Conservation (phyloP, 768 basidiomycete species). For the Phanerochaete sordida region DNA sequence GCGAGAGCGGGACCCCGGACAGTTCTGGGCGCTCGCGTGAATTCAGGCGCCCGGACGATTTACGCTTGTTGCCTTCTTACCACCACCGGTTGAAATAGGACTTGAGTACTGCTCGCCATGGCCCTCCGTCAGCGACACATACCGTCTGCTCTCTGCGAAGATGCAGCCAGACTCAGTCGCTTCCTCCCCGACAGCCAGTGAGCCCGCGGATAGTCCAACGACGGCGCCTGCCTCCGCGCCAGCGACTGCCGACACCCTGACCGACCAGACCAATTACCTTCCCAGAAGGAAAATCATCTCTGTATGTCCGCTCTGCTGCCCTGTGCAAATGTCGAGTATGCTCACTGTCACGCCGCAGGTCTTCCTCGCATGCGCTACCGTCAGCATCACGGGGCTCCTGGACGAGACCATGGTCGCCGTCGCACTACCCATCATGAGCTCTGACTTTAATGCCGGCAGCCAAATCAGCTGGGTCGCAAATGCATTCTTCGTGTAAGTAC, state of each 20-base stretch:
- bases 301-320: not conserved
- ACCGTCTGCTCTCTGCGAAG: not conserved
- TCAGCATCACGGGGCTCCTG: not conserved
- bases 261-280: not conserved
- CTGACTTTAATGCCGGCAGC: not conserved
- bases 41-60: too few relatives aligned
- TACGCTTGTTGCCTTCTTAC: too few relatives aligned
- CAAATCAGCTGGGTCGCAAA: not conserved
- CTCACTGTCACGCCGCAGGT: not conserved
- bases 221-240: not conserved
- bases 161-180: not conserved
- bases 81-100: too few relatives aligned
- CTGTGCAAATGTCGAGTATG: not conserved
- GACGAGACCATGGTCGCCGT: not conserved
- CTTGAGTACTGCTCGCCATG: too few relatives aligned
- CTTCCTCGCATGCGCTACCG: not conserved
- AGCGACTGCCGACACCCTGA: not conserved
- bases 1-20: too few relatives aligned
- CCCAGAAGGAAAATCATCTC: not conserved
- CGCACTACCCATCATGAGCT: not conserved
- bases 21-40: too few relatives aligned
- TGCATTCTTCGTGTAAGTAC: not conserved
- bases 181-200: not conserved
- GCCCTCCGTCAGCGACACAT: too few relatives aligned
- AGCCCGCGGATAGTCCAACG: not conserved